Conservation (phyloP, 202 grass and related monocot genomes). For the Zizania palustris region DNA sequence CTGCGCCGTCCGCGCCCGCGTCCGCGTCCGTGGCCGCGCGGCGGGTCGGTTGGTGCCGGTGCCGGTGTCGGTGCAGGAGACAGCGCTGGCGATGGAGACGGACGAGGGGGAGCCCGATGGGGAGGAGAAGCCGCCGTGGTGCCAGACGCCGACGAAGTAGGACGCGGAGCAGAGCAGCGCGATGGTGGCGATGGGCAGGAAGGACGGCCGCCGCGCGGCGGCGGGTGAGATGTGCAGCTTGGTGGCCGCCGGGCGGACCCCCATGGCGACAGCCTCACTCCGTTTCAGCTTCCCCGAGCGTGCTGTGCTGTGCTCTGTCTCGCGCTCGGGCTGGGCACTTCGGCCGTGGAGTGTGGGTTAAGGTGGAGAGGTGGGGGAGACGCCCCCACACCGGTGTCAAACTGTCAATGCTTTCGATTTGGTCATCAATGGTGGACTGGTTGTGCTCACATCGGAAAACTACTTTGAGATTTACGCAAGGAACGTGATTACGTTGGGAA, state of each 20-base stretch:
- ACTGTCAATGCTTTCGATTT: slow-evolving; percentile 22
- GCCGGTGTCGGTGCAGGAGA: slow-evolving; percentile 32
- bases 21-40: slow-evolving; percentile 14
- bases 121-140: slow-evolving; percentile 57
- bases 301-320: not conserved
- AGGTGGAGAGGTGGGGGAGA: not conserved
- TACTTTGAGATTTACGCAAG: not conserved
- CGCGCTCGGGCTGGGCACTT: not conserved
- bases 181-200: slow-evolving; percentile 54
- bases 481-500: not conserved
- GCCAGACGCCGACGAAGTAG: slow-evolving; percentile 70
- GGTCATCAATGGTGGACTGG: not conserved
- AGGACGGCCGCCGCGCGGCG: slow-evolving; percentile 44
- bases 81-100: slow-evolving; percentile 44
- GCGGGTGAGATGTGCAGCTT: slow-evolving; percentile 57
- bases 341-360: slow-evolving; percentile 2
- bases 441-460: not conserved
- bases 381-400: not conserved
- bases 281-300: not conserved
- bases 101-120: slow-evolving; percentile 24
- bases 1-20: not conserved
- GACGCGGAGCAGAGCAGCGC: slow-evolving; percentile 59
- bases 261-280: slow-evolving; percentile 40
- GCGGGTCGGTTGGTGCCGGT: not conserved
- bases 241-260: slow-evolving; percentile 52